Evolutionary conservation across 1,284 basidiomycete genomes (phyloP), one percentile per base, ranked within the genome.

Genomic region (Leccinum pachyderme): DNA sequence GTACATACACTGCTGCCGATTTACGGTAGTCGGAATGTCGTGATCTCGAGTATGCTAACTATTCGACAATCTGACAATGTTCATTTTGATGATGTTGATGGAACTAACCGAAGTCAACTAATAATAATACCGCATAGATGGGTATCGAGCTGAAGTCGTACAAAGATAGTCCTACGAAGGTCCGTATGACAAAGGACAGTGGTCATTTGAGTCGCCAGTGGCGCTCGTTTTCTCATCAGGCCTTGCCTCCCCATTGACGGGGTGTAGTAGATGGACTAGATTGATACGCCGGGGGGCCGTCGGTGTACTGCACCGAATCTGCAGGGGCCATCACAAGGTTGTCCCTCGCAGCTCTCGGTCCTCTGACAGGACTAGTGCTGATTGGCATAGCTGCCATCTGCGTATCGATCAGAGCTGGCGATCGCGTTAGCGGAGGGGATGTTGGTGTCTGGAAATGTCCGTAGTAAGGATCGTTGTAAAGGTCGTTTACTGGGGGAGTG

Each of bases 221-320:
- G 31, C 28, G 22, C 9, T 47, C 18, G 2, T 24, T 32, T 47
- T 52, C 55, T 55, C 47, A 25, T 57, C 61, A 72, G 53, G 59
- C 71, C 60, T 74, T 77, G 59, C 76, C 75, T 37, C 77, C 77
- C 83, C 82, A 84, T 55, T 74, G 73, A 41, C 80, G 80, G 48
- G 77, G 71, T 24, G 75, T 65, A 56, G 73, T 73, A n/a, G 80
- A 68, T n/a, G 72, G 66, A 33, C 78, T 79, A 13, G 75, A 73
- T 29, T 87, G 86, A 65, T 89, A 89, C 54, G 73, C 75, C 22
- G 86, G 86, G 13, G 87, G 87, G 37, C 71, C 77, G 43, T 87
- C 86, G 18, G 79, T 70, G 56, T 80, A 76, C 56, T 63, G 59
- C 57, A 63, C 35, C 35, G 75, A 71, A 41, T 47, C 18, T 22